Evolutionary conservation across 2,329 filamentous ascomycete species (phyloP).

Genomic region (Colletotrichum spinosum): DNA sequence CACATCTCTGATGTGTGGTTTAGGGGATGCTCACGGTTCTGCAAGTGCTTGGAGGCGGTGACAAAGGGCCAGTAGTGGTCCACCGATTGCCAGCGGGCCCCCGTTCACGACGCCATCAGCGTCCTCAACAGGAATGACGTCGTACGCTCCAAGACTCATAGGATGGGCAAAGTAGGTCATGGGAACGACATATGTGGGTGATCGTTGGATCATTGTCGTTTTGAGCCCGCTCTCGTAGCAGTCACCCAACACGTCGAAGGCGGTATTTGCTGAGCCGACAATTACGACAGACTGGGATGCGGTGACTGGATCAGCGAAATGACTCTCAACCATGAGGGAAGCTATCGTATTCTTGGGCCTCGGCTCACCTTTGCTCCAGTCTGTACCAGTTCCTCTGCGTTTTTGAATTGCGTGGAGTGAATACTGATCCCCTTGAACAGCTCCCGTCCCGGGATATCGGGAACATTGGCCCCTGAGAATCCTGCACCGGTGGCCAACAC

Average conservation of each 20-base stretch:
- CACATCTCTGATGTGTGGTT: fast-evolving
- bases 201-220: slow-evolving; percentile 50
- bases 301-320: background rate
- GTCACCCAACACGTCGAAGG: slow-evolving; percentile 53
- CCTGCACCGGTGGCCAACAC: slow-evolving; percentile 44
- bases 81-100: slow-evolving; percentile 27
- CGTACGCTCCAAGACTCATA: slow-evolving; percentile 46
- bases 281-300: slow-evolving; percentile 44
- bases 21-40: slow-evolving; percentile 36
- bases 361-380: slow-evolving; percentile 40
- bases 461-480: slow-evolving; percentile 41
- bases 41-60: slow-evolving; percentile 18
- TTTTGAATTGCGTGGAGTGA: slow-evolving; percentile 43
- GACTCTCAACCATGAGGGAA: background rate
- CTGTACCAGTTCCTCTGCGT: slow-evolving; percentile 37
- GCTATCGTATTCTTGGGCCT: background rate
- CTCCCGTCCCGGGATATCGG: slow-evolving; percentile 38
- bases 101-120: slow-evolving; percentile 40
- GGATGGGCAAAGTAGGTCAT: slow-evolving; percentile 44
- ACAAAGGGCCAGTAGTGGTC: slow-evolving; percentile 14
- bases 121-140: slow-evolving; percentile 35
- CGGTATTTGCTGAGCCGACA: slow-evolving; percentile 55
- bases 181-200: slow-evolving; percentile 50
- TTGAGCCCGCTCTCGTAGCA: slow-evolving; percentile 45
- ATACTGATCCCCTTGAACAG: slow-evolving; percentile 42